Evolutionary conservation across 164 flowering plant genomes (phyloP).

Genomic region (Kingdonia uniflora): DNA sequence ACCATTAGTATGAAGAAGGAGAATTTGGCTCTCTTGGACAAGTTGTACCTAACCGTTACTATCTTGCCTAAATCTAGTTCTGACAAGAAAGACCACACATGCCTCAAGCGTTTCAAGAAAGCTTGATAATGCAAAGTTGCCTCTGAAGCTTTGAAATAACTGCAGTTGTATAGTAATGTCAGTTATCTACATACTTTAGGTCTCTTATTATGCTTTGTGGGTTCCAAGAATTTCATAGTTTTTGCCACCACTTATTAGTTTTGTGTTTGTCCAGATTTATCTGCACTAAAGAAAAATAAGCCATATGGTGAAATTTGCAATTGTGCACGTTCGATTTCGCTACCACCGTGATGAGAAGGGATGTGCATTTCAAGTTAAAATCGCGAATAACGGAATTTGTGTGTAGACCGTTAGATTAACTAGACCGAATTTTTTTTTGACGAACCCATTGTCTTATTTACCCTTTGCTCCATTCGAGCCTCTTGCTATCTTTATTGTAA

Average conservation of each 20-base stretch:
- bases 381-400: too few species aligned
- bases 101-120: constrained; percentile 32
- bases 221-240: constrained; percentile 21
- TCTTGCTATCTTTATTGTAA: too few species aligned
- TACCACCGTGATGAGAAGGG: too few species aligned
- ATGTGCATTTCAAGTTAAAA: too few species aligned
- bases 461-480: too few species aligned
- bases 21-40: constrained; percentile 31
- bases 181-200: constrained; percentile 16
- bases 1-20: constrained; percentile 68
- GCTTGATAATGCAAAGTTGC: constrained; percentile 36
- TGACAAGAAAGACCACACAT: constrained; percentile 26
- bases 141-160: constrained; percentile 81
- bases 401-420: too few species aligned
- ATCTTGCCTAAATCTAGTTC: constrained; percentile 39
- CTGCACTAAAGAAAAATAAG: too few species aligned
- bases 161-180: constrained; percentile 93
- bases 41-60: constrained; percentile 45
- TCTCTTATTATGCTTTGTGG: constrained; percentile 16
- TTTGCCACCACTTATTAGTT: constrained; percentile 20
- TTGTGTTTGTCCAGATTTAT: constrained; percentile 24
- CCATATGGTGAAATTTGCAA: too few species aligned
- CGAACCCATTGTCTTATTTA: too few species aligned
- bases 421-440: too few species aligned
- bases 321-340: too few species aligned